These are phyloP conservation scores for Metschnikowia cerradonensis DNA, from an alignment of 805 yeast species.

Conservation along the genomic window DNA sequence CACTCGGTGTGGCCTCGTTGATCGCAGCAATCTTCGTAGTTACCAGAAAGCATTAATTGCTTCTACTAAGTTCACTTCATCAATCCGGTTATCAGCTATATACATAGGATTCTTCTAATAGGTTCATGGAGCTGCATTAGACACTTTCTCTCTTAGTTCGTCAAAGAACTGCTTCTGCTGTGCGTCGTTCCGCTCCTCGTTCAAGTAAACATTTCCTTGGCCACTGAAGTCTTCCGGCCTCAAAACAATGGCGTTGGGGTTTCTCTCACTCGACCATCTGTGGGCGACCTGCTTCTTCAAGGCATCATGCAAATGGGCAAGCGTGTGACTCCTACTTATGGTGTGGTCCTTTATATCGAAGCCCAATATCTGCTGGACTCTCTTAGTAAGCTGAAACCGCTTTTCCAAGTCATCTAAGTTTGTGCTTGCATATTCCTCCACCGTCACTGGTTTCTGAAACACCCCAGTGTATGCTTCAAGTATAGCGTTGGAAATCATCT, in stretches of 20 bases:
- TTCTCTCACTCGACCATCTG: constrained; percentile 53
- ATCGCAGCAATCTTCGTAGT: constrained; percentile 23
- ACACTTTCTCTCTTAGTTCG: constrained; percentile 45
- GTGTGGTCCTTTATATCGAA: constrained; percentile 51
- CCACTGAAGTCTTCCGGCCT: constrained; percentile 52
- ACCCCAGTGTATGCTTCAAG: constrained; percentile 23
- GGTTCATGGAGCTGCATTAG: constrained; percentile 24
- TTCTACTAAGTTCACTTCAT: neutral
- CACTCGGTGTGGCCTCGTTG: constrained; percentile 51
- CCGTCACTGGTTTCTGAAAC: constrained; percentile 14
- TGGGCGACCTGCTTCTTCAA: constrained; percentile 37
- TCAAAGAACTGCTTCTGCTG: constrained; percentile 44
- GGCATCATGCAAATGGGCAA: constrained; percentile 36
- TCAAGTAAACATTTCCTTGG: constrained; percentile 50
- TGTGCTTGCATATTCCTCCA: constrained; percentile 2
- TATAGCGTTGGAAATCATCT: constrained; percentile 23
- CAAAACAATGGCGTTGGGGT: constrained; percentile 72
- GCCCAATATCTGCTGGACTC: constrained; percentile 46
- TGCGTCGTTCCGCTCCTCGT: constrained; percentile 44
- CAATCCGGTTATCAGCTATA: neutral
- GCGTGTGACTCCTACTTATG: constrained; percentile 39
- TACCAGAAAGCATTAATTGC: constrained; percentile 29
- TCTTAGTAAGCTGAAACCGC: constrained; percentile 49
- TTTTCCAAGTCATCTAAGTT: constrained; percentile 35
- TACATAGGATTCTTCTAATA: neutral